Percentiles rank a stretch among this genome's conserved stretches.
These are phyloP conservation scores for Nothomitra cinnamomea DNA, from an alignment of 2,329 filamentous ascomycete species.

Conservation along the genomic window DNA sequence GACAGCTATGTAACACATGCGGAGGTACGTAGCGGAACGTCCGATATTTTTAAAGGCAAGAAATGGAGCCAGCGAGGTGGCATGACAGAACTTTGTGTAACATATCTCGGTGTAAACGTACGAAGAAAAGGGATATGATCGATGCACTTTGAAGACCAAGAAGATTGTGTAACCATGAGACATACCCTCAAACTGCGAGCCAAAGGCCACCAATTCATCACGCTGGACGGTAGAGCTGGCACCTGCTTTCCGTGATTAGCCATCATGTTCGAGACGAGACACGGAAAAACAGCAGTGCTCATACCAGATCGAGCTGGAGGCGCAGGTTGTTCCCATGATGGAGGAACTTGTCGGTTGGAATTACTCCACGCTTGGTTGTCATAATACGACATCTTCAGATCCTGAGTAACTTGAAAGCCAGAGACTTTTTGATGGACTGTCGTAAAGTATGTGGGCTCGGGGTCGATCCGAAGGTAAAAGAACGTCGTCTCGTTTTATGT, in stretches of 20 bases:
- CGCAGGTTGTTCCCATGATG: constrained; percentile 55
- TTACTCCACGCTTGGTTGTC: constrained; percentile 48
- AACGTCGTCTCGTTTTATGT: background rate
- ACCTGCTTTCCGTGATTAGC: constrained; percentile 30
- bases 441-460: background rate
- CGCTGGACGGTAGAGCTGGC: constrained; percentile 49
- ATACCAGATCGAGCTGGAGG: constrained; percentile 57
- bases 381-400: constrained; percentile 45
- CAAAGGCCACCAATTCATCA: constrained; percentile 64
- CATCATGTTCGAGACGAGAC: background rate
- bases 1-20: background rate
- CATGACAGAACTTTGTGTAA: constrained; percentile 1
- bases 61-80: background rate
- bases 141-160: background rate
- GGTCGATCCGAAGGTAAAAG: background rate
- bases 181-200: constrained; percentile 80
- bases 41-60: background rate
- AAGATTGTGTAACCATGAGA: background rate
- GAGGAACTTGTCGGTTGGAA: constrained; percentile 43
- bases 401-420: background rate
- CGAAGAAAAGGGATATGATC: background rate
- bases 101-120: background rate
- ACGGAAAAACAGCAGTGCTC: constrained; percentile 11
- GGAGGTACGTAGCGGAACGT: background rate
- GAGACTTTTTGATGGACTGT: background rate